These are phyloP conservation scores for Thelonectria discophora DNA, from an alignment of 2,329 filamentous ascomycete species.

Conservation along the genomic window DNA sequence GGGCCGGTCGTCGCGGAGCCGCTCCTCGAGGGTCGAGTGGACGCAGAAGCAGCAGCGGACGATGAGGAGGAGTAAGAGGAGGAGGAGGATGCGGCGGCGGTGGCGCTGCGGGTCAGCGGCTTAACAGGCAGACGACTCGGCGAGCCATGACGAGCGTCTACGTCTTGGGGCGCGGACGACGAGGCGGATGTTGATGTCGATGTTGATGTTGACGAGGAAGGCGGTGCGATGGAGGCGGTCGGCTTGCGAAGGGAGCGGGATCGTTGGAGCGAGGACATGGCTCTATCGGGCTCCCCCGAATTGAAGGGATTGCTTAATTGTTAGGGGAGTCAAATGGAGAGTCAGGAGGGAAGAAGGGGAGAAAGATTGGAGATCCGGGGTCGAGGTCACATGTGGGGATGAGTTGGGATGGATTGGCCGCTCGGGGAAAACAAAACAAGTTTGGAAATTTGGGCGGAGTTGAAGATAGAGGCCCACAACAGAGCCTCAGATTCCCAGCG, in stretches of 20 bases:
- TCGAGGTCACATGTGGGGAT: constrained; percentile 17
- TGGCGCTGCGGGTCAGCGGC: constrained; percentile 49
- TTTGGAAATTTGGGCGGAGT: no score
- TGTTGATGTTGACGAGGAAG: background rate
- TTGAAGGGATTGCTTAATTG: constrained; percentile 14
- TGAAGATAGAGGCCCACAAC: constrained; percentile 12
- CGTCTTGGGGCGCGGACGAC: constrained; percentile 22
- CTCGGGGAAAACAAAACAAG: background rate
- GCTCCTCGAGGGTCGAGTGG: constrained; percentile 34
- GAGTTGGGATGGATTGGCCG: background rate
- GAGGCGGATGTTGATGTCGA: constrained; percentile 2
- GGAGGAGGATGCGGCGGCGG: constrained; percentile 39
- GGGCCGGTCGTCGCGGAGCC: constrained; percentile 21
- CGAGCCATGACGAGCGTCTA: constrained; percentile 51
- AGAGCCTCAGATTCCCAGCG: constrained; percentile 2
- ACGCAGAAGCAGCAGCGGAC: no score
- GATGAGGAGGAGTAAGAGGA: no score
- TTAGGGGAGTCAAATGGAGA: background rate
- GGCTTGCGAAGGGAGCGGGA: constrained; percentile 60
- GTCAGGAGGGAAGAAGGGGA: constrained; percentile 9
- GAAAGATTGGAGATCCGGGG: background rate
- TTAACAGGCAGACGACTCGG: constrained; percentile 62
- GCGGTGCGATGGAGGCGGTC: constrained; percentile 30
- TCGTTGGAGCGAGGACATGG: constrained; percentile 57
- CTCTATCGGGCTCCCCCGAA: constrained; percentile 7